Percentiles rank a stretch among this genome's conserved stretches.
Evolutionary conservation across 2,329 filamentous ascomycete genomes (phyloP).

Genomic region (Neonectria punicea): DNA sequence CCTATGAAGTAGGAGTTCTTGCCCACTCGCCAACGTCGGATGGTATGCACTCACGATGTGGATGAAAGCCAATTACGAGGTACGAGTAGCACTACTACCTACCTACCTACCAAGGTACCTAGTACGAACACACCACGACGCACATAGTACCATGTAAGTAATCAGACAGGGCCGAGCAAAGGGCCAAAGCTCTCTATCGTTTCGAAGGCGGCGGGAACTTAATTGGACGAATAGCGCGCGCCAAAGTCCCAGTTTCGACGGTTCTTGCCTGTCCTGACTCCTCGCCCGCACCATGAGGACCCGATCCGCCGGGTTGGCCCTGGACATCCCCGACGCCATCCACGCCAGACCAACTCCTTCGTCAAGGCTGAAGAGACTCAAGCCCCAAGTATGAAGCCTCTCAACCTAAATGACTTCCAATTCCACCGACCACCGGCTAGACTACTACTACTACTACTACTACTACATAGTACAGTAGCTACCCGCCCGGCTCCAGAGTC

Average conservation of each 20-base stretch:
- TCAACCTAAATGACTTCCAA: constrained; percentile 3
- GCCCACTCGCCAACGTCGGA: no score
- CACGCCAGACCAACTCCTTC: constrained; percentile 3
- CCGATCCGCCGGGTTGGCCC: constrained; percentile 32
- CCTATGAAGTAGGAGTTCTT: no score
- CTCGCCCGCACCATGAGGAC: constrained; percentile 36
- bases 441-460: no score
- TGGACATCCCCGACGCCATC: constrained; percentile 8
- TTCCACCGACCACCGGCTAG: neutral
- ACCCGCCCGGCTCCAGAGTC: neutral
- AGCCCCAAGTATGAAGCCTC: constrained; percentile 3
- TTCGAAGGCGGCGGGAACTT: constrained; percentile 3
- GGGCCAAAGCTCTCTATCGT: constrained; percentile 15
- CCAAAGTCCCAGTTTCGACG: constrained; percentile 29
- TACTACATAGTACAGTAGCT: no score
- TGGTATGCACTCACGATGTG: neutral
- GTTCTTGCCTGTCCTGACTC: constrained; percentile 16
- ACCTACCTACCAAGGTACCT: no score
- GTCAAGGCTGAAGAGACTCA: neutral
- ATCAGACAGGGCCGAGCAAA: neutral
- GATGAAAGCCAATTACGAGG: neutral
- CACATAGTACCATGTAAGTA: no score
- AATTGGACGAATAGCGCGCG: constrained; percentile 14
- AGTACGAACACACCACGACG: no score
- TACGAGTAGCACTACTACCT: neutral